A percentile compares a stretch with the other conserved stretches of the same genome.
Conservation (phyloP, 1,284 basidiomycete genomes). For the Peniophora sp. region DNA sequence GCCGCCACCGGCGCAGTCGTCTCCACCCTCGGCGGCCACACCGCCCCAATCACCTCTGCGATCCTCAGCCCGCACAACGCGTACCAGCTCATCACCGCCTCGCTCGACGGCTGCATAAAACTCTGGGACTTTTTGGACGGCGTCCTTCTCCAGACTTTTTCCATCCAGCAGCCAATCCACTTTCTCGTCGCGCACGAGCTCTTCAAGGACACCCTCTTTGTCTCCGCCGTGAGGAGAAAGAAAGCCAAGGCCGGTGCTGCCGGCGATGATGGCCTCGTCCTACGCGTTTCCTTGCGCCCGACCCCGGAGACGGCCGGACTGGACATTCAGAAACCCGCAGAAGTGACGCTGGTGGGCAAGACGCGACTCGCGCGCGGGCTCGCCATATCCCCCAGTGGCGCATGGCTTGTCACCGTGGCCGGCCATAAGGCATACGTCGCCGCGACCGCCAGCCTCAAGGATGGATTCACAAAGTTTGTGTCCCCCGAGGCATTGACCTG, state of each 20-base stretch:
- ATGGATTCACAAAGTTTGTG: constrained; percentile 82
- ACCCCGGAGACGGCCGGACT: constrained; percentile 33
- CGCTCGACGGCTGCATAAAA: constrained; percentile 77
- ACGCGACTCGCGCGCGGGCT: constrained; percentile 59
- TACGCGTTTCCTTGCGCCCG: constrained; percentile 52
- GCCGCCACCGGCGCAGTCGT: constrained; percentile 68
- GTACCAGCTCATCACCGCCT: constrained; percentile 85
- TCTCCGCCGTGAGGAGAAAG: constrained; percentile 50
- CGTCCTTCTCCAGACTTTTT: constrained; percentile 67
- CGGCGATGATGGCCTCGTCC: constrained; percentile 44
- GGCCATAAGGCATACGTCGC: constrained; percentile 82
- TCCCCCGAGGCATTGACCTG: constrained; percentile 78
- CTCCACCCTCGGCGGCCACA: constrained; percentile 62
- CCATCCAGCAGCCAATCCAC: constrained; percentile 64
- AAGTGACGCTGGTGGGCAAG: constrained; percentile 58
- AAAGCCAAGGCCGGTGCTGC: constrained; percentile 26
- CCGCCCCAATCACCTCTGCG: constrained; percentile 65
- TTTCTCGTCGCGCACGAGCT: constrained; percentile 64
- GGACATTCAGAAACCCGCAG: constrained; percentile 40
- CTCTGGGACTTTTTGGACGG: constrained; percentile 95
- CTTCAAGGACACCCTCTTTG: constrained; percentile 64
- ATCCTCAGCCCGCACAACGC: constrained; percentile 81
- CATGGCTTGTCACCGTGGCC: constrained; percentile 77
- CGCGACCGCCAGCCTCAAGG: constrained; percentile 40
- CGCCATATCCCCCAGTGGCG: constrained; percentile 68